A percentile compares a stretch with the other conserved stretches of the same genome.
phyloP scores from a whole-genome alignment of 108 stramenopile species.

The Thalassiosira profunda region DNA sequence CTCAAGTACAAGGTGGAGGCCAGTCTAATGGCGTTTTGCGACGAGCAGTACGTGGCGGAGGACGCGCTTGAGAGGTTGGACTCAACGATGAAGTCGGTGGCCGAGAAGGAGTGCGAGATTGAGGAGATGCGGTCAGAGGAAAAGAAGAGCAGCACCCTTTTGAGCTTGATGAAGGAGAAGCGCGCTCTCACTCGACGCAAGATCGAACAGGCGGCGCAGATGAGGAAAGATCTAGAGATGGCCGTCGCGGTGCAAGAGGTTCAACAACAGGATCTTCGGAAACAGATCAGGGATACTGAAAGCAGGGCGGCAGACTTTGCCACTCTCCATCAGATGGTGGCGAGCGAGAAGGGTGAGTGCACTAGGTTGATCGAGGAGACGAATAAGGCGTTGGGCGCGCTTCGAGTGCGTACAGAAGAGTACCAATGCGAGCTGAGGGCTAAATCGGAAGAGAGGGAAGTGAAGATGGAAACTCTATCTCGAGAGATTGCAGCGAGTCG shows the following conservation, averaged over 20 bases:
- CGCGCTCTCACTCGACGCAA: background rate
- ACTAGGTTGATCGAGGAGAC: background rate
- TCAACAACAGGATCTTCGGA: constrained; percentile 10
- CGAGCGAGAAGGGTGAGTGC: constrained; percentile 9
- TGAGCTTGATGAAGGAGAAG: background rate
- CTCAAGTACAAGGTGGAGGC: background rate
- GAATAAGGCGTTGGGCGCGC: background rate
- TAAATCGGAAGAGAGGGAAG: background rate
- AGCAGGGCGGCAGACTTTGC: background rate
- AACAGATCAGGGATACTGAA: constrained; percentile 5
- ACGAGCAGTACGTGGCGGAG: background rate
- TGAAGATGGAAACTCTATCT: constrained; percentile 2
- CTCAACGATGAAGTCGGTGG: background rate
- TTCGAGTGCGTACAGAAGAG: background rate
- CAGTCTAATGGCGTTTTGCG: background rate
- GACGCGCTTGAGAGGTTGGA: background rate
- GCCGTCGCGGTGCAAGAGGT: constrained; percentile 13
- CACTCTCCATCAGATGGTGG: background rate
- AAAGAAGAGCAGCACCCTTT: background rate
- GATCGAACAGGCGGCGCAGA: constrained; percentile 4
- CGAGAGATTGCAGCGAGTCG: background rate
- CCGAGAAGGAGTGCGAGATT: background rate
- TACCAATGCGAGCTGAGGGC: background rate
- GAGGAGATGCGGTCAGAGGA: background rate
- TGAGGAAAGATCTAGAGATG: constrained; percentile 5